Evolutionary conservation across 768 basidiomycete species (phyloP).

Genomic region (Ramaria sp.): DNA sequence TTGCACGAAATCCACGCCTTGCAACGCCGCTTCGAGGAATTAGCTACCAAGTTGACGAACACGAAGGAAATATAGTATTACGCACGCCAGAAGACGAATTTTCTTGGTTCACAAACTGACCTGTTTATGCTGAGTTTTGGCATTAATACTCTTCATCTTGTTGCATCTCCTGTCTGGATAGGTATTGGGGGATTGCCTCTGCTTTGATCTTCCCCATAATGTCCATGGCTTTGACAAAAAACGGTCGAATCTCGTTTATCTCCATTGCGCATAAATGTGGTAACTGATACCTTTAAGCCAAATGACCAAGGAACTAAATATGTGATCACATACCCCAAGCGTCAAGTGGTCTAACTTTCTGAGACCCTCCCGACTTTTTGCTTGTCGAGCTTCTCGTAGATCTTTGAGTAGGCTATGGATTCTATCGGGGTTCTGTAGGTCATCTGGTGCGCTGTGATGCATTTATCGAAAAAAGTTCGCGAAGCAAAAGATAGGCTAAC

Average conservation of each 20-base stretch:
- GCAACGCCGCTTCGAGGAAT: constrained; percentile 29
- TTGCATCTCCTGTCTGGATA: not conserved
- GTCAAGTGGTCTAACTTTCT: constrained; percentile 71
- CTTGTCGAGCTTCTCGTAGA: constrained; percentile 90
- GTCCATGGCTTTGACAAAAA: constrained; percentile 76
- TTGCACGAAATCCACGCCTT: constrained; percentile 51
- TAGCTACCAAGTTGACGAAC: constrained; percentile 26
- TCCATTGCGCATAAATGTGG: constrained; percentile 84
- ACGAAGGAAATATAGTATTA: not conserved
- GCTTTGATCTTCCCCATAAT: constrained; percentile 46
- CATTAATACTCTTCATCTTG: too few relatives aligned
- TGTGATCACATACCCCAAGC: constrained; percentile 46
- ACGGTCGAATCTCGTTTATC: constrained; percentile 87
- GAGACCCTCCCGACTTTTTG: constrained; percentile 84
- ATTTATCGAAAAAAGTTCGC: not conserved
- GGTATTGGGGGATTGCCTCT: constrained; percentile 3
- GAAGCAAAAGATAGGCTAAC: constrained; percentile 36
- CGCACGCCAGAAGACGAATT: too few relatives aligned
- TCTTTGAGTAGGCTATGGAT: constrained; percentile 83
- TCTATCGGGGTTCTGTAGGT: constrained; percentile 64
- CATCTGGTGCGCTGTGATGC: not conserved
- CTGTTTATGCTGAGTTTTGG: too few relatives aligned
- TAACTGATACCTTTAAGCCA: constrained; percentile 37
- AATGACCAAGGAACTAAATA: not conserved
- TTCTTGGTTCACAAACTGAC: too few relatives aligned